Conservation (phyloP, 2,329 filamentous ascomycete species). For the Fusarium sp. region DNA sequence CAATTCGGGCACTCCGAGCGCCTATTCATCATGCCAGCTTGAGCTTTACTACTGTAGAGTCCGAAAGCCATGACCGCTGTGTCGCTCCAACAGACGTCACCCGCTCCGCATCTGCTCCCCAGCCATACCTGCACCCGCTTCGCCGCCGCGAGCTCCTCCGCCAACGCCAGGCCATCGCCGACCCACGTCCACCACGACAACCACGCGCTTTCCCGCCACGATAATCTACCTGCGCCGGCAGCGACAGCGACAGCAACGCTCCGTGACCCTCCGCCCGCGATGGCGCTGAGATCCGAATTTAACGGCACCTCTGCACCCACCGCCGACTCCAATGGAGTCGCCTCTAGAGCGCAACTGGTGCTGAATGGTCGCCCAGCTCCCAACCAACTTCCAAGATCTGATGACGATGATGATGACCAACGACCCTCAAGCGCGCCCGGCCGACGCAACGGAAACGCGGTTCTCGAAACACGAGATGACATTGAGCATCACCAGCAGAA, state of each 20-base stretch:
- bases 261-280: conserved; percentile 42
- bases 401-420: conserved; percentile 48
- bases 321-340: conserved; percentile 35
- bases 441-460: conserved; percentile 51
- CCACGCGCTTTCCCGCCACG: conserved; percentile 36
- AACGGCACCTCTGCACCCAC: conserved; percentile 47
- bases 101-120: conserved; percentile 37
- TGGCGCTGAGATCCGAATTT: conserved; percentile 50
- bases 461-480: conserved; percentile 46
- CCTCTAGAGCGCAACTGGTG: conserved; percentile 44
- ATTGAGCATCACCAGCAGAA: conserved; percentile 51
- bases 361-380: conserved; percentile 46
- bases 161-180: conserved; percentile 38
- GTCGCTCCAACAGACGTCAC: conserved; percentile 45
- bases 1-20: conserved; percentile 21
- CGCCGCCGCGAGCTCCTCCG: conserved; percentile 41
- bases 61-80: conserved; percentile 41
- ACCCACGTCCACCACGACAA: conserved; percentile 37
- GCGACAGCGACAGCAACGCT: conserved; percentile 25
- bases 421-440: conserved; percentile 62
- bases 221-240: conserved; percentile 27
- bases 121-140: conserved; percentile 31
- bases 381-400: conserved; percentile 42
- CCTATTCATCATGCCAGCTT: conserved; percentile 40
- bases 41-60: conserved; percentile 21